Evolutionary conservation across 1,139 yeast species (phyloP), one percentile per base, ranked within the genome.

Genomic region (Taphrina flavorubra): DNA sequence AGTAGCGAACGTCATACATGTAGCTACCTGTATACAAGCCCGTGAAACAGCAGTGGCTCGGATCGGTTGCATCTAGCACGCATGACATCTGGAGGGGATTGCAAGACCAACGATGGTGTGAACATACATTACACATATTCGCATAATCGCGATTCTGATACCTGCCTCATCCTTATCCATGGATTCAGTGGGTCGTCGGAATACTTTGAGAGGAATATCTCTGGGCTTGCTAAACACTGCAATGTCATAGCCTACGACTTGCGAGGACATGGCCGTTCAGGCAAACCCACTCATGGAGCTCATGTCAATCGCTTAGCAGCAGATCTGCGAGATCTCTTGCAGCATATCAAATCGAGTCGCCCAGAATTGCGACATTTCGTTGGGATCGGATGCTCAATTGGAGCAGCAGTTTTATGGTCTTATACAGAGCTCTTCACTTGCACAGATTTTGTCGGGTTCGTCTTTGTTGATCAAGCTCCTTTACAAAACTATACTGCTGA

Each of bases 391-490:
- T 65, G 68, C 42, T 65, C 68, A 0, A 57, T 65, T 13, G 68
- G 68, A 11, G 68, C 68, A 13, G 68, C 68, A 14, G 31, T 65
- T 3, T 31, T 65, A 10, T 65, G 68, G 68, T 39, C 64, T 16
- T 65, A 57, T 25, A 36, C 56, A 31, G 68, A 65, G 51, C 58
- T 65, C 18, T 65, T 16, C 25, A 58, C 63, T 10, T 44, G 47
- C n/a, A 18, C 16, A 11, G 64, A 47, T 25, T 65, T 65, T 37
- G 46, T 14, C n/a, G 42, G 42, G 8, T 65, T 65, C 36, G 53
- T 65, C 14, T 65, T 57, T 39, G 68, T 65, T 25, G 68, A 65
- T 31, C 68, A 65, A 34, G 64, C 64, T 3, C 68, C 68, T 3
- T 42, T 57, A 16, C 68, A 65, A 20, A 65, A 65, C 39, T 65